Base-by-base conservation (phyloP, 1,139 yeast genomes). In the Magnusiomyces sp. region DNA sequence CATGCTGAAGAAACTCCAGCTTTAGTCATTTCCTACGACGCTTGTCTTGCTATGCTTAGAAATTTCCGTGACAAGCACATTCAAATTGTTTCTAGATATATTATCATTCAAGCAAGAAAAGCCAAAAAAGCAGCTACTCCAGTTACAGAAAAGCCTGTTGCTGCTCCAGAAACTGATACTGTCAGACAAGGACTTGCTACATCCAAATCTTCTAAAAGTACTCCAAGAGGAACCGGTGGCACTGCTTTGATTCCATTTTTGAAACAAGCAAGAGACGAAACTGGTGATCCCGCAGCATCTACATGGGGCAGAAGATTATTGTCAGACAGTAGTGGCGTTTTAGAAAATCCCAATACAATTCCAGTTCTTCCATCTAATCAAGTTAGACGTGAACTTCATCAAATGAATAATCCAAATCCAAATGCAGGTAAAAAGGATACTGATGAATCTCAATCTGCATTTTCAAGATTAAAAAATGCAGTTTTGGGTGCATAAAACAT, bases 241-340 rank as follows among this genome's bases (percentile, higher is more conserved):
- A 90, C 97, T 0, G 82, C 95, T 0, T 73, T 90, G 59, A 77
- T 90, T 54, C 96, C 96, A 32, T 90, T 90, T 69, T 75, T 90
- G 62, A 89, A 89, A 65, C 97, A 90, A 66, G 90, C 96, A 58
- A 79, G 97, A 65, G 97, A 90, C 68, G 97, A 90, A 65, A 90
- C 95, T 9, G 95, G 95, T 40, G 92, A 83, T 59, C 80, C 89
- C 6, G 95, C 95, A 27, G 95, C 95, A 38, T 92, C 95, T 52
- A 75, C 72, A 48, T 87, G 95, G 96, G 95, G 95, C 65, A 79
- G 79, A 61, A 74, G 92, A 54, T 71, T 87, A 41, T 74, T 87
- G 54, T 77, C 83, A 48, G 82, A 80, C 56, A 60, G 53, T 45
- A 51, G 58, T 46, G 51, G 44, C 38, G 44, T 45, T 20, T 47